These are phyloP conservation scores for Schwanniomyces yamadae DNA, from an alignment of 805 yeast genomes.

Conservation along the genomic window DNA sequence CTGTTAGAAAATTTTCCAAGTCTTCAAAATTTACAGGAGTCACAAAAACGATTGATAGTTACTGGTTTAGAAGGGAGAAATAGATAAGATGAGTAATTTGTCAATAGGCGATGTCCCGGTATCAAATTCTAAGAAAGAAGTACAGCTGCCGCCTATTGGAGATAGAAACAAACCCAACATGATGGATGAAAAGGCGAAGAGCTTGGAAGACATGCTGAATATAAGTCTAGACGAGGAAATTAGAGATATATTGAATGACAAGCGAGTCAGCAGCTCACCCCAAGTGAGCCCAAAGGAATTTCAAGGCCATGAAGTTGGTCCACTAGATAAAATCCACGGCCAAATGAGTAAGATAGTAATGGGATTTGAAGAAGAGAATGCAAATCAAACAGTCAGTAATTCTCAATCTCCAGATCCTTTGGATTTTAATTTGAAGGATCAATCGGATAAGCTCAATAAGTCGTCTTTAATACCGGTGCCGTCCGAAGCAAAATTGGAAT, in stretches of 20 bases:
- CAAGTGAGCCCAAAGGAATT: slow-evolving; percentile 2
- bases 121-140: slow-evolving; percentile 1
- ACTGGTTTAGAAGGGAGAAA: not conserved
- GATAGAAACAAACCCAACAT: slow-evolving; percentile 3
- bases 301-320: slow-evolving; percentile 12
- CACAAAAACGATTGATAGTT: not conserved
- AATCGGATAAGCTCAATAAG: slow-evolving; percentile 13
- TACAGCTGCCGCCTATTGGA: slow-evolving; percentile 1
- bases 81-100: slow-evolving; percentile 13
- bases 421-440: not conserved
- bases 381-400: slow-evolving; percentile 13
- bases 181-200: slow-evolving; percentile 1
- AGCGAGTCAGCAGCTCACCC: not conserved
- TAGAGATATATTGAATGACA: slow-evolving; percentile 9
- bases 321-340: slow-evolving; percentile 9
- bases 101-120: slow-evolving; percentile 18
- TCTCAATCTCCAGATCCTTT: slow-evolving; percentile 14
- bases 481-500: slow-evolving; percentile 15
- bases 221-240: slow-evolving; percentile 13
- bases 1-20: not conserved
- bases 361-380: slow-evolving; percentile 4
- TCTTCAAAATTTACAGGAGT: too few species aligned
- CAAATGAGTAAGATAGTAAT: slow-evolving; percentile 4
- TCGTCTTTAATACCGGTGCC: slow-evolving; percentile 17
- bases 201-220: slow-evolving; percentile 2